Base-by-base conservation (phyloP, 1,284 basidiomycete genomes). In the Neolentinus lepideus region DNA sequence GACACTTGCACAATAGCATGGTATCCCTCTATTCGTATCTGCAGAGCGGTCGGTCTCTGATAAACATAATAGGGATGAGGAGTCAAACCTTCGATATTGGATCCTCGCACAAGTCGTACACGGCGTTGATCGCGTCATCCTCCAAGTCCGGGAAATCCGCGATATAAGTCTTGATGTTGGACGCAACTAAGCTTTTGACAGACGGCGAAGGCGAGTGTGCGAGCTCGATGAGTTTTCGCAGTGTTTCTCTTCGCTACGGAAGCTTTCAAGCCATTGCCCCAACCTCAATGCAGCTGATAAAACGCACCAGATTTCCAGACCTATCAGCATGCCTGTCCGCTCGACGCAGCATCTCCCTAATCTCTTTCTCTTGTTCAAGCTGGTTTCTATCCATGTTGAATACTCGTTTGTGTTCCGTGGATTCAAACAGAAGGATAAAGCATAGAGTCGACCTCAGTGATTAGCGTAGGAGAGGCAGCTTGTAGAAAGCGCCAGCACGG, bases 91-190 rank as follows among this genome's bases (percentile, higher is more conserved):
- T 71, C n/a, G 75, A 63, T 52, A 76, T 75, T 51, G 78, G 77
- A 69, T 89, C 86, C 66, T 88, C 85, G 63, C 85, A 88, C 1
- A 89, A 69, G 67, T 88, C 85, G 62, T 88, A 89, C 22, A 88
- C 76, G 21, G 84, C 81, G 60, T 88, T 84, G 62, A 88, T 85
- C 3, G 83, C 83, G 26, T 79, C 79, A 61, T 89, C 87, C 65
- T 87, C 84, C 16, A 85, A 70, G 48, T 86, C 84, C 0, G 81
- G 79, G 62, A 86, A 85, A 66, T 84, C 79, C 60, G 71, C 77
- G 69, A 88, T 81, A 64, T 83, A 83, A 47, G 70, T 62, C 52
- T 74, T 77, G 57, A 88, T 77, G 55, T 81, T 77, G 25, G 71
- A 69, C 0, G 85, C 85, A 1, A 83, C 83, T 22, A 82, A 70